A percentile compares a stretch with the other conserved stretches of the same genome.
Evolutionary conservation across 306 rosid species (phyloP).

Genomic region (Cicer arietinum): DNA sequence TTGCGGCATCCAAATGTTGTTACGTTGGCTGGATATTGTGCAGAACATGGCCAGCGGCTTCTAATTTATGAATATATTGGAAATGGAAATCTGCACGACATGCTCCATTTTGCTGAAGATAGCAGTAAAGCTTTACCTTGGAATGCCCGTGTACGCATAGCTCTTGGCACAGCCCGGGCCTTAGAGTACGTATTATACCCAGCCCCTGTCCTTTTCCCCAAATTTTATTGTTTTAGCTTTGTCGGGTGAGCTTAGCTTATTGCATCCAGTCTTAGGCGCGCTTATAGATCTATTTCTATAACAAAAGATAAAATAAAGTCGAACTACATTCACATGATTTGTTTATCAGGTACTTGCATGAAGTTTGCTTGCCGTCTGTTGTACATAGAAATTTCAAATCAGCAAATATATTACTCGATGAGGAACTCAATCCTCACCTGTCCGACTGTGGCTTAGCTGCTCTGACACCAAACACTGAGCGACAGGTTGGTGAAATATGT

Average conservation of each 20-base stretch:
- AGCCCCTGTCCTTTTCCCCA: neutral
- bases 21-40: constrained; percentile 86
- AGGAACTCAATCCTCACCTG: constrained; percentile 90
- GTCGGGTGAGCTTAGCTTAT: constrained; percentile 23
- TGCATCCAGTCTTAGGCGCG: neutral
- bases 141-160: constrained; percentile 97
- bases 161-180: constrained; percentile 98
- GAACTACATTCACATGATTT: constrained; percentile 19
- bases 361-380: constrained; percentile 94
- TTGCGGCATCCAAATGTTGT: constrained; percentile 91
- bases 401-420: constrained; percentile 92
- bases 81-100: constrained; percentile 87
- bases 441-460: constrained; percentile 92
- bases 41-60: constrained; percentile 96
- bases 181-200: constrained; percentile 75
- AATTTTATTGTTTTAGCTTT: constrained; percentile 26
- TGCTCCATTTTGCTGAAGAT: constrained; percentile 88
- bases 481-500: constrained; percentile 59
- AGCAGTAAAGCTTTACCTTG: constrained; percentile 78
- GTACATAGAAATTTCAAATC: constrained; percentile 99
- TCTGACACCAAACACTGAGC: constrained; percentile 85
- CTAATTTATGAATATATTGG: constrained; percentile 80
- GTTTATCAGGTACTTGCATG: constrained; percentile 89
- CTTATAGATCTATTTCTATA: no score
- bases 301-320: no score